A percentile compares a stretch with the other conserved stretches of the same genome.
These are phyloP conservation scores for Neonectria magnoliae DNA, from an alignment of 2,329 filamentous ascomycete genomes.

Conservation along the genomic window DNA sequence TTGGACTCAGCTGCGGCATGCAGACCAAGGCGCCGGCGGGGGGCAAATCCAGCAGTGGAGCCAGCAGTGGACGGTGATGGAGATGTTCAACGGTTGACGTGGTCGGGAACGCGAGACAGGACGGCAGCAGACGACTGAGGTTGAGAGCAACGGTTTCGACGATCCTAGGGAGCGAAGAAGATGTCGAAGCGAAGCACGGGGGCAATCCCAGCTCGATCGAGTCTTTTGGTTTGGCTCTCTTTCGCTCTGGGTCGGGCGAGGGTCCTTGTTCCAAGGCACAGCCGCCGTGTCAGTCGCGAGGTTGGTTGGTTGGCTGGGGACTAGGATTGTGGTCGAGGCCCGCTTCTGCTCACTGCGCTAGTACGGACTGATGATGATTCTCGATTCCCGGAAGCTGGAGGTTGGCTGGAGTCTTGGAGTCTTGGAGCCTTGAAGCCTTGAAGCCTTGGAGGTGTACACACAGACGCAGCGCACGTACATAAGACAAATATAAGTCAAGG, in stretches of 20 bases:
- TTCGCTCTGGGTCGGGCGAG: conserved; percentile 19
- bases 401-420: not conserved
- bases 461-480: not conserved
- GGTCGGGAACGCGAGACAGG: not conserved
- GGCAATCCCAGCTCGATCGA: conserved; percentile 13
- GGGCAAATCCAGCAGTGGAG: conserved; percentile 10
- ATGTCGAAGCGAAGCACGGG: conserved; percentile 15
- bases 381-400: not conserved
- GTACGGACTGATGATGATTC: not conserved
- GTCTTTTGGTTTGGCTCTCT: conserved; percentile 1
- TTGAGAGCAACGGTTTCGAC: not conserved
- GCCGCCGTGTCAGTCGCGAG: conserved; percentile 39
- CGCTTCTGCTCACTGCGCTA: conserved; percentile 16
- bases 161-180: not conserved
- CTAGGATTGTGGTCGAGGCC: conserved; percentile 29
- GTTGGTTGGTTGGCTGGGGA: conserved; percentile 37
- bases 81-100: conserved; percentile 9
- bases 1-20: conserved; percentile 30
- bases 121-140: too few relatives aligned
- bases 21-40: conserved; percentile 17
- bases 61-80: conserved; percentile 10
- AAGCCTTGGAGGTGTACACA: not conserved
- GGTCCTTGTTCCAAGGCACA: conserved; percentile 39
- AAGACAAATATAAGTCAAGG: too few relatives aligned
- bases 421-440: too few relatives aligned